Evolutionary conservation across 805 yeast genomes (phyloP).

Genomic region (Starmerella riodocensis): DNA sequence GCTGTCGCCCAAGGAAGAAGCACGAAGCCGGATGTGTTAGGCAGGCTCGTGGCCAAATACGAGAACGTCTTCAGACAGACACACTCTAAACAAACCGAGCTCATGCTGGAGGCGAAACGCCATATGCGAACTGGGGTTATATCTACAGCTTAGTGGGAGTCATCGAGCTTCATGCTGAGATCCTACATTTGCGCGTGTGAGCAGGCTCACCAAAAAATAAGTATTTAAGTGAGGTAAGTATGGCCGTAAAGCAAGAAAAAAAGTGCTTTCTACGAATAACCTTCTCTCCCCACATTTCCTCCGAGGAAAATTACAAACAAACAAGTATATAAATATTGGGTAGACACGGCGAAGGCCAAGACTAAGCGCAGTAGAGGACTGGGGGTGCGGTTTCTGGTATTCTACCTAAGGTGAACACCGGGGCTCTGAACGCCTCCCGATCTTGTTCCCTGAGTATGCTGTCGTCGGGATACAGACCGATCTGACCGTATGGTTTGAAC

Average conservation of each 20-base stretch:
- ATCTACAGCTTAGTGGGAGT: too few relatives aligned
- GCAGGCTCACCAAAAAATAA: too few relatives aligned
- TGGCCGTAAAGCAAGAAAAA: too few relatives aligned
- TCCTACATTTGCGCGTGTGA: too few relatives aligned
- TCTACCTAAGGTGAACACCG: slow-evolving; percentile 23
- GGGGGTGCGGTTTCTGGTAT: slow-evolving; percentile 28
- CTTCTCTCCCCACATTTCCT: too few relatives aligned
- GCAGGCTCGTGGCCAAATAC: slow-evolving; percentile 16
- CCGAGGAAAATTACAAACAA: background rate
- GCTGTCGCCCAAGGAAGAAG: slow-evolving; percentile 55
- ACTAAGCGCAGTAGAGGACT: slow-evolving; percentile 18
- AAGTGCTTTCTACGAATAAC: too few relatives aligned
- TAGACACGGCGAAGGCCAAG: too few relatives aligned
- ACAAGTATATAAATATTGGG: background rate
- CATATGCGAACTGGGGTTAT: background rate
- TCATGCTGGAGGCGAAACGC: slow-evolving; percentile 13
- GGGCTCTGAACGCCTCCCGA: slow-evolving; percentile 33
- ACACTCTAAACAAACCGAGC: slow-evolving; percentile 3
- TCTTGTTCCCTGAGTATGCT: slow-evolving; percentile 36
- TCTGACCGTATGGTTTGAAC: slow-evolving; percentile 24
- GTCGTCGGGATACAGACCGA: slow-evolving; percentile 24
- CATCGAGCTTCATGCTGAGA: too few relatives aligned
- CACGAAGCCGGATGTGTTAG: slow-evolving; percentile 29
- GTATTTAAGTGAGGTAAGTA: too few relatives aligned
- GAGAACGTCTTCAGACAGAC: slow-evolving; percentile 17